Conservation (phyloP, 768 basidiomycete genomes). For the Naematelia aurantialba region DNA sequence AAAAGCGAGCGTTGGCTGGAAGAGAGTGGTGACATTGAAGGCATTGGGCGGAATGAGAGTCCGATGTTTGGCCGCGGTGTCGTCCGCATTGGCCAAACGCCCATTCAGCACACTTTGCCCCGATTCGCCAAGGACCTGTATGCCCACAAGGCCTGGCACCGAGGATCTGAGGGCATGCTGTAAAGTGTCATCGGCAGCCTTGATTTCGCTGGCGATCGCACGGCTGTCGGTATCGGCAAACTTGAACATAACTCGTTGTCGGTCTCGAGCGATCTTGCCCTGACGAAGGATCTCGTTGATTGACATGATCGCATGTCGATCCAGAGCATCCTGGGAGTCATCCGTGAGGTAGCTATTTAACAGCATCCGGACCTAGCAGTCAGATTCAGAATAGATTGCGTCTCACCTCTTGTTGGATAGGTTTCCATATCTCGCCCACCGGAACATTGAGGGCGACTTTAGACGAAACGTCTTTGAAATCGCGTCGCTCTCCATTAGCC, state of each 20-base stretch:
- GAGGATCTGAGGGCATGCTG: conserved; percentile 78
- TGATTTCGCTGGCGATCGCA: conserved; percentile 63
- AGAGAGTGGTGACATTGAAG: conserved; percentile 90
- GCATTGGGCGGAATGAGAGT: conserved; percentile 83
- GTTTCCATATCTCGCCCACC: conserved; percentile 78
- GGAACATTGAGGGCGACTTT: conserved; percentile 64
- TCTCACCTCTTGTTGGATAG: conserved; percentile 81
- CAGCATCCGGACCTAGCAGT: conserved; percentile 68
- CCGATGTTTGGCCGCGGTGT: conserved; percentile 74
- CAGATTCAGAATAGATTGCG: neutral
- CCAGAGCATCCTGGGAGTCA: conserved; percentile 75
- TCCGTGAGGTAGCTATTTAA: conserved; percentile 88
- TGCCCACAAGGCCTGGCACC: conserved; percentile 85
- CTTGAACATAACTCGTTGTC: conserved; percentile 81
- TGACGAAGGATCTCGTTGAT: conserved; percentile 91
- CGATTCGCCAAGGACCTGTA: conserved; percentile 22
- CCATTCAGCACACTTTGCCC: conserved; percentile 53
- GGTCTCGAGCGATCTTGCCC: conserved; percentile 73
- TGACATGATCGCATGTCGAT: conserved; percentile 82
- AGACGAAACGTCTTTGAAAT: conserved; percentile 80
- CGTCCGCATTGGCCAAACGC: conserved; percentile 58
- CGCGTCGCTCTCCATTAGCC: conserved; percentile 63
- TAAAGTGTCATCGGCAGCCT: conserved; percentile 76
- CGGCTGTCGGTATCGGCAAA: conserved; percentile 87
- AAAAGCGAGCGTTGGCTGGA: conserved; percentile 86